Conservation (phyloP, 208 protist species). For the Trypanosoma mega region DNA sequence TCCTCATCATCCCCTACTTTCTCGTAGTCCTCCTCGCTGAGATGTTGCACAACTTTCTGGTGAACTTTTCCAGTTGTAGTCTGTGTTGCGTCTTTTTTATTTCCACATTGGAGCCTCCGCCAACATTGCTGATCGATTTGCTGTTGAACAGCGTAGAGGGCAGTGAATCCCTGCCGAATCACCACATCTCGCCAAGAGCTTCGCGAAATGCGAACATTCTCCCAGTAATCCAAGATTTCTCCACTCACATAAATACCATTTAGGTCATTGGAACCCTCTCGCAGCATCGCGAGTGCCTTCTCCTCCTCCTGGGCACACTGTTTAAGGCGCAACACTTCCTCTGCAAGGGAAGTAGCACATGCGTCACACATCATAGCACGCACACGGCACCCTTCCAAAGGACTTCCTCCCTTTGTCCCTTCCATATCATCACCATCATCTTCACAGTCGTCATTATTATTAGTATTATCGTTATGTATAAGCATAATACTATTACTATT, state of each 20-base stretch:
- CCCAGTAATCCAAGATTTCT: slow-evolving; percentile 48
- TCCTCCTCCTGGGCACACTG: slow-evolving; percentile 34
- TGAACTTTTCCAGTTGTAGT: too few relatives aligned
- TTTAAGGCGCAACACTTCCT: slow-evolving; percentile 31
- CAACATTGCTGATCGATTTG: too few relatives aligned
- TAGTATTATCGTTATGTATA: too few relatives aligned
- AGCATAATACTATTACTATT: too few relatives aligned
- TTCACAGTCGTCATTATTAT: not conserved
- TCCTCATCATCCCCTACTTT: not conserved
- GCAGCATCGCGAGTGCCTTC: slow-evolving; percentile 29
- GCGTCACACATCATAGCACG: slow-evolving; percentile 34
- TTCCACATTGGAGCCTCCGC: too few relatives aligned
- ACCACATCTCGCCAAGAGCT: slow-evolving; percentile 30
- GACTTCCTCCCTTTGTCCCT: too few relatives aligned
- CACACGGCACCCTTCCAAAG: slow-evolving; percentile 16
- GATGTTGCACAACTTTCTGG: too few relatives aligned
- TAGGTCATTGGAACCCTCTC: not conserved
- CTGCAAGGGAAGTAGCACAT: slow-evolving; percentile 47
- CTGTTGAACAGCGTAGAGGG: slow-evolving; percentile 21
- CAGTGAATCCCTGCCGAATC: slow-evolving; percentile 59
- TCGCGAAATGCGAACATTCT: slow-evolving; percentile 30
- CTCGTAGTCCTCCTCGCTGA: too few relatives aligned
- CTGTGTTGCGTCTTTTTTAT: too few relatives aligned
- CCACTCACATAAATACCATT: slow-evolving; percentile 51
- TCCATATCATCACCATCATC: too few relatives aligned